These are phyloP conservation scores for Excoecaria agallocha DNA, from an alignment of 345 rosid species.

Conservation along the genomic window DNA sequence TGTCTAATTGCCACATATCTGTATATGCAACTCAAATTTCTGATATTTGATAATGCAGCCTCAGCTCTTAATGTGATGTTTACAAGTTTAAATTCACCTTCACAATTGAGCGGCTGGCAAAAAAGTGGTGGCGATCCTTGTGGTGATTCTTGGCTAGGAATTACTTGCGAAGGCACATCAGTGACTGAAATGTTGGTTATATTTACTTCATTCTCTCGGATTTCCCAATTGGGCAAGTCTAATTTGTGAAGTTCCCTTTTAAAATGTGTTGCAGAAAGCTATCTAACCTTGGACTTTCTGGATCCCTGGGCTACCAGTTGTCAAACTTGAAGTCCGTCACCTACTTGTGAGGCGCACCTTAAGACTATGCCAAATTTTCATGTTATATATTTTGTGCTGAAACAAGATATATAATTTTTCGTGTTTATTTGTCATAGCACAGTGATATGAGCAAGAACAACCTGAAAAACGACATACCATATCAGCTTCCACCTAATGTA, in stretches of 20 bases:
- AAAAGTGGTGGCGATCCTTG: conserved; percentile 86
- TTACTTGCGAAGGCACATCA: conserved; percentile 73
- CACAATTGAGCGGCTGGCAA: conserved; percentile 67
- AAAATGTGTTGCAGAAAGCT: conserved; percentile 52
- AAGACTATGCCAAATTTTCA: conserved; percentile 9
- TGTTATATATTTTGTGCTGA: conserved; percentile 2
- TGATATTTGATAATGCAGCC: conserved; percentile 44
- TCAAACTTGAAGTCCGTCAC: conserved; percentile 77
- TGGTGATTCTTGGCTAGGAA: conserved; percentile 82
- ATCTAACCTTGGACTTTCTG: conserved; percentile 67
- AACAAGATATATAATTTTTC: conserved; percentile 21
- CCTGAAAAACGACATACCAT: conserved; percentile 72
- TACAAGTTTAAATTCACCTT: conserved; percentile 78
- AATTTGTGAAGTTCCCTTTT: not conserved
- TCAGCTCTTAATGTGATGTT: conserved; percentile 82
- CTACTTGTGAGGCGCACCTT: conserved; percentile 55
- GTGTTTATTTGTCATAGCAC: conserved; percentile 51
- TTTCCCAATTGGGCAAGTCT: not conserved
- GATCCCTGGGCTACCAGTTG: conserved; percentile 83
- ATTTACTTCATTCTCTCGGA: not conserved
- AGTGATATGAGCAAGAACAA: conserved; percentile 93
- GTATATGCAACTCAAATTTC: not conserved
- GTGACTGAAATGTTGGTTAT: conserved; percentile 65
- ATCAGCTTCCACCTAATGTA: conserved; percentile 84
- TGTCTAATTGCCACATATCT: not conserved